Base-by-base conservation (phyloP, 2,329 filamentous ascomycete genomes). In the Phyllosticta citriasiana region DNA sequence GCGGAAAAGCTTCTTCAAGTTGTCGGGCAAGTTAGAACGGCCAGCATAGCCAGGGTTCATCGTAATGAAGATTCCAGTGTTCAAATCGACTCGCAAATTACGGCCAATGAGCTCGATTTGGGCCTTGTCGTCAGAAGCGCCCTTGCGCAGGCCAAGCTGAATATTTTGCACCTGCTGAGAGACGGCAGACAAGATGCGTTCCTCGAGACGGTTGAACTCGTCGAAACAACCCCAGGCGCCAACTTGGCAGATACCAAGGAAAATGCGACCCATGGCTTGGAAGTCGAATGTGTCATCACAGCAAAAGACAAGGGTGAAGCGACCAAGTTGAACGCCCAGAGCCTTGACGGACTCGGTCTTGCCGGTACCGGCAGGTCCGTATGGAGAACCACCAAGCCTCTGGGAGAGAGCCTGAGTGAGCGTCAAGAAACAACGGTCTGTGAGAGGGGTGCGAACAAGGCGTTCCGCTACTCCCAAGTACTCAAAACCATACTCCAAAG, bases 121-220 rank as follows among this genome's bases (percentile, higher is more conserved):
- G 1, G 91, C 81, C 72, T 89, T 91, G 6, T 88, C 84, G 67
- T 97, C 89, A 60, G 91, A 86, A 7, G 80, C 87, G 35, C 88
- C 87, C 72, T 93, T 91, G 73, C 92, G 92, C 60, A 99, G 80
- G 62, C 95, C 94, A 65, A 97, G 85, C 74, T 99, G 94, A 64
- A 99, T 99, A 72, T 99, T 99, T 72, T 99, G 94, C 59, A 99
- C 96, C 73, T 99, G 95, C 74, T 99, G 94, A 22, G 95, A 99
- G 16, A 99, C 95, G 19, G 94, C 94, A 53, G 95, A 99, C 64
- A 99, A 77, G 63, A 99, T 99, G 65, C 94, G 87, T 78, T 99
- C 94, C 71, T 99, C 94, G 22, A 99, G 81, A 82, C 94, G 89
- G 76, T 99, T 99, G 81, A 99, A 99, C 79, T 99, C 94, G 71